Conservation (phyloP, 352 stramenopile genomes). For the Nothophytophthora sp. region DNA sequence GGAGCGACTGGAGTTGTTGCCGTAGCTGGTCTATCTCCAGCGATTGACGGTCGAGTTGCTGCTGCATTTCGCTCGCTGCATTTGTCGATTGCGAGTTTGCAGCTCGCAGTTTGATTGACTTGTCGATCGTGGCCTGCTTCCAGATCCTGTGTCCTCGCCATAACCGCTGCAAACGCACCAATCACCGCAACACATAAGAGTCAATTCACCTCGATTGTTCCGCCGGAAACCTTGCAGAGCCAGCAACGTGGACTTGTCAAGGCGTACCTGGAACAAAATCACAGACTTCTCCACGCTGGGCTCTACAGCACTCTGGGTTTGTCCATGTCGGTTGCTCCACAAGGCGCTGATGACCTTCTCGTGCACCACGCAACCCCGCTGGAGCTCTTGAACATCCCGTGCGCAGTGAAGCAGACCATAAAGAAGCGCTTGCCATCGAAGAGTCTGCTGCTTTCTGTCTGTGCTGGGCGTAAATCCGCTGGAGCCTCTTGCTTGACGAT, state of each 20-base stretch:
- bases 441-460: background rate
- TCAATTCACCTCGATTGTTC: no score
- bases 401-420: constrained; percentile 15
- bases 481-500: background rate
- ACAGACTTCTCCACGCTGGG: constrained; percentile 4
- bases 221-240: background rate
- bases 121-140: background rate
- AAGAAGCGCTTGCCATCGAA: constrained; percentile 7
- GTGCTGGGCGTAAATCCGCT: no score
- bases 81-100: background rate
- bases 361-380: constrained; percentile 50
- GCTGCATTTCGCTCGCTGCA: constrained; percentile 13
- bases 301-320: background rate
- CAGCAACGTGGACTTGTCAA: background rate
- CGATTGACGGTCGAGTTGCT: constrained; percentile 20
- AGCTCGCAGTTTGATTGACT: background rate
- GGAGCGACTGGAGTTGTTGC: constrained; percentile 26
- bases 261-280: constrained; percentile 6
- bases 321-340: constrained; percentile 18
- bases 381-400: constrained; percentile 41
- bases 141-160: constrained; percentile 1
- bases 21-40: constrained; percentile 28
- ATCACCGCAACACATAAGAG: no score
- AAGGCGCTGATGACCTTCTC: constrained; percentile 30
- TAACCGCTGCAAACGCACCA: background rate